Conservation (phyloP, 331 rosid species). For the Malus hybrid region DNA sequence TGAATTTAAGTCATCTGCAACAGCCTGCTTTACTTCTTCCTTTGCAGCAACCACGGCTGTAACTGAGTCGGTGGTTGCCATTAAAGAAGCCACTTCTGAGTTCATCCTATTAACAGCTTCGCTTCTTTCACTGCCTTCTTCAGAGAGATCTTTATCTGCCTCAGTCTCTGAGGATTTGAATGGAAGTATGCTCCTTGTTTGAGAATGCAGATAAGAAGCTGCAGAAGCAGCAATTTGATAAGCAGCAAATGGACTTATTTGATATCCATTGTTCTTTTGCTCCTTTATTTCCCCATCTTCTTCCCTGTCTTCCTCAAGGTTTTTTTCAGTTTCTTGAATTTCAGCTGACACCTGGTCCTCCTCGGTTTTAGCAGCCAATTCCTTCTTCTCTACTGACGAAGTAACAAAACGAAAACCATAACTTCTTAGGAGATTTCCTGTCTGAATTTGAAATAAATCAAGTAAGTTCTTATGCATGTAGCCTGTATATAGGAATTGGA, state of each 20-base stretch:
- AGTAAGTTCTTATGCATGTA: background rate
- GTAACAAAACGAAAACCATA: slow-evolving; percentile 57
- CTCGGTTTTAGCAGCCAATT: slow-evolving; percentile 43
- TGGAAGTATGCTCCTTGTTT: slow-evolving; percentile 64
- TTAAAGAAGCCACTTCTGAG: slow-evolving; percentile 67
- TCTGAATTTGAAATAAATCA: slow-evolving; percentile 42
- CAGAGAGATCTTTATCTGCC: slow-evolving; percentile 23
- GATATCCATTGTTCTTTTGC: slow-evolving; percentile 31
- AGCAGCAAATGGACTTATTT: slow-evolving; percentile 58
- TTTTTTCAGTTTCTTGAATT: slow-evolving; percentile 30
- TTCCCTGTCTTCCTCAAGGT: slow-evolving; percentile 21
- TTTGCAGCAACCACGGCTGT: slow-evolving; percentile 95
- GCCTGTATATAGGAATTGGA: background rate
- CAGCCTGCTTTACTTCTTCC: slow-evolving; percentile 98
- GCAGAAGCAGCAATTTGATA: slow-evolving; percentile 88
- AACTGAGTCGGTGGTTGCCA: slow-evolving; percentile 87
- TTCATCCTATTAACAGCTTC: slow-evolving; percentile 30
- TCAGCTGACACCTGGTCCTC: slow-evolving; percentile 26
- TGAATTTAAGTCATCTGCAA: slow-evolving; percentile 81
- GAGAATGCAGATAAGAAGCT: slow-evolving; percentile 76
- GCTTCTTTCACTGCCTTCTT: slow-evolving; percentile 25
- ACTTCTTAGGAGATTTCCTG: slow-evolving; percentile 55
- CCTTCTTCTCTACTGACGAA: slow-evolving; percentile 71
- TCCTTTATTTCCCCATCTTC: slow-evolving; percentile 25
- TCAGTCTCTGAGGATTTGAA: slow-evolving; percentile 46